Base-by-base conservation (phyloP, 2,329 filamentous ascomycete genomes). In the Arthrobotrys entomopaga region DNA sequence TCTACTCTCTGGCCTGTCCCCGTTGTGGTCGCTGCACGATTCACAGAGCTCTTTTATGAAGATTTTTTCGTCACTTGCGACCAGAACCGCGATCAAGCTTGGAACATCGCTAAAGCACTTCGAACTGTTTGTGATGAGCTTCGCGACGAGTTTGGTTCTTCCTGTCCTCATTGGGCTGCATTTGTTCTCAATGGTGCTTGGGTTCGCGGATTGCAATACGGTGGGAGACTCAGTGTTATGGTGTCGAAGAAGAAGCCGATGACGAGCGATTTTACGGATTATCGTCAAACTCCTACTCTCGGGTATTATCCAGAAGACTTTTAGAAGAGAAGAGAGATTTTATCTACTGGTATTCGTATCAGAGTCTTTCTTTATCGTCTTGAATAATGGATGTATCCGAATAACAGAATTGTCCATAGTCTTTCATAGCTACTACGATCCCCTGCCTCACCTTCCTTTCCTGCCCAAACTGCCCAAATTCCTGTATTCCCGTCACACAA, bases 1-100 rank as follows among this genome's bases (percentile, higher is more conserved):
- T 63, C 70, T 19, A 74, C 70, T 6, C 49, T 74, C 13, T 74
- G 70, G 70, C 70, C 70, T 11, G 70, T 74, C 6, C 70, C 70
- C 6, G 40, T 34, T 19, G 10, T 48, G 1, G 26, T 67, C 20
- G 70, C 70, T 15, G 20, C 22, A 13, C 48, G 70, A 8, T 74
- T 74, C 43, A 29, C 61, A 8, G 57, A 66, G 20, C 26, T 74
- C 4, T 58, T 74, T 22, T 66, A 63, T 22, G 20, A 48, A 50
- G 46, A 63, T 42, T 67, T 66, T 49, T 49, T 38, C 29, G 16
- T 40, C 24, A 34, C 38, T 22, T 43, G 20, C 19, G 38, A 24
- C 10, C 13, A 38, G 6, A 53, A 64, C 15, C 38, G 48, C 2
- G 52, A 61, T 10, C 56, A 56, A 8, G 50, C 59, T 15, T 74